A percentile compares a stretch with the other conserved stretches of the same genome.
phyloP scores from a whole-genome alignment of 495 filamentous ascomycete genomes.

The Podospora pseudoanserina region DNA sequence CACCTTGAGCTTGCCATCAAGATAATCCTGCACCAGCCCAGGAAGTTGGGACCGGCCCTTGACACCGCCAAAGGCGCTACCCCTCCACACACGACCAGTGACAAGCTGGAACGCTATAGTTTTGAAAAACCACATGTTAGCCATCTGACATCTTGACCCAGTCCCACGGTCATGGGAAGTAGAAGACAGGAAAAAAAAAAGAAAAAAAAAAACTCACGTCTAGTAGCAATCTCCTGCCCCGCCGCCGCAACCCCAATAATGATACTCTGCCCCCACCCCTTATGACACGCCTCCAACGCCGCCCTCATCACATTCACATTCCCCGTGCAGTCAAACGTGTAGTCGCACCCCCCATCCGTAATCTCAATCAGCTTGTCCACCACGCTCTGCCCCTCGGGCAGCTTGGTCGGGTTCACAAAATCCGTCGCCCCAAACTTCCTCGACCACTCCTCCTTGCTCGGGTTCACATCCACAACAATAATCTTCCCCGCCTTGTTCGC shows the following conservation, averaged over 20 bases:
- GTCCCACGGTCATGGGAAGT: neutral
- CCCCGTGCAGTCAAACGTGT: constrained; percentile 98
- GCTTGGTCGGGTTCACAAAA: constrained; percentile 88
- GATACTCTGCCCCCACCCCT: constrained; percentile 98
- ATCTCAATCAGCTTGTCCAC: constrained; percentile 92
- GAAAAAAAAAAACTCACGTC: constrained; percentile 64
- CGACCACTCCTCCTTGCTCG: constrained; percentile 84
- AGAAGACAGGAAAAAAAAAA: neutral
- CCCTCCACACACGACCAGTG: constrained; percentile 95
- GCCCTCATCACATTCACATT: constrained; percentile 95
- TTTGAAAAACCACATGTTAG: constrained; percentile 23
- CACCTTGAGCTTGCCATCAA: constrained; percentile 87
- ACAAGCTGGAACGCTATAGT: constrained; percentile 91
- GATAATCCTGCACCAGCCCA: constrained; percentile 84
- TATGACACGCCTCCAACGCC: constrained; percentile 96
- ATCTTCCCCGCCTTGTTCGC: constrained; percentile 81
- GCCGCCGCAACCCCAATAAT: constrained; percentile 97
- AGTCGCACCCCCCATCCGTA: constrained; percentile 98
- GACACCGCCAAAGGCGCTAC: constrained; percentile 96
- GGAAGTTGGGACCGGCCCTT: constrained; percentile 94
- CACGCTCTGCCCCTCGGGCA: constrained; percentile 68
- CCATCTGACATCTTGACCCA: neutral
- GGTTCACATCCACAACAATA: constrained; percentile 94
- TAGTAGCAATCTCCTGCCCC: constrained; percentile 92
- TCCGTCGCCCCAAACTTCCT: constrained; percentile 94